Evolutionary conservation across 495 filamentous ascomycete species (phyloP), one percentile per base, ranked within the genome.

Genomic region (Patellaria atrata): DNA sequence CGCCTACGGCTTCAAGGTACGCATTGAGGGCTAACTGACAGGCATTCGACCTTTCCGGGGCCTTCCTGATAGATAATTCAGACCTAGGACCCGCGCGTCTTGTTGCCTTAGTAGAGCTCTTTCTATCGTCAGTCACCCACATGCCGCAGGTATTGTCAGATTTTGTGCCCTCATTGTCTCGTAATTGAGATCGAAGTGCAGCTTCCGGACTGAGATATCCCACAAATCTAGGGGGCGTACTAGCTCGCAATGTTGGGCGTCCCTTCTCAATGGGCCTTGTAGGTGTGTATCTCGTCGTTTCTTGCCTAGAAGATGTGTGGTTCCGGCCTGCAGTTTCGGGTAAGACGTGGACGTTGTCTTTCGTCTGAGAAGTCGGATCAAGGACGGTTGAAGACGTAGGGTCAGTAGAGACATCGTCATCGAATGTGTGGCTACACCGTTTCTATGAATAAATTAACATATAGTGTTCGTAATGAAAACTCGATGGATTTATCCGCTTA

Each of bases 381-480:
- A 14, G 10, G 25, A 7, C 29, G 5, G 39, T 33, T 29, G 40
- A 29, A 15, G 34, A 37, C 13, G 34, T 24, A 29, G 9, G 34
- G 41, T 48, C 34, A 24, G 37, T 38, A 43, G 47, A 38, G 43
- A 36, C 21, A 9, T 50, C 46, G 5, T 53, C 47, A 24, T 44
- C 47, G 27, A 53, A 53, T 26, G 47, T 50, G 42, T 53, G 50
- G 36, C 40, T 41, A 35, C 50, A 53, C 10, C 50, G 46, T 31
- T 53, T 53, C 50, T 53, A 36, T 22, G n/a, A 12, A n/a, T n/a
- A n/a, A n/a, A n/a, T n/a, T n/a, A n/a, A n/a, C n/a, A n/a, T n/a
- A n/a, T n/a, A n/a, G n/a, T n/a, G n/a, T n/a, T n/a, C n/a, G n/a
- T n/a, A n/a, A n/a, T n/a, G n/a, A n/a, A n/a, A n/a, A n/a, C n/a